These are phyloP conservation scores for Penicillium tannophilum DNA, from an alignment of 495 filamentous ascomycete genomes.

Conservation along the genomic window DNA sequence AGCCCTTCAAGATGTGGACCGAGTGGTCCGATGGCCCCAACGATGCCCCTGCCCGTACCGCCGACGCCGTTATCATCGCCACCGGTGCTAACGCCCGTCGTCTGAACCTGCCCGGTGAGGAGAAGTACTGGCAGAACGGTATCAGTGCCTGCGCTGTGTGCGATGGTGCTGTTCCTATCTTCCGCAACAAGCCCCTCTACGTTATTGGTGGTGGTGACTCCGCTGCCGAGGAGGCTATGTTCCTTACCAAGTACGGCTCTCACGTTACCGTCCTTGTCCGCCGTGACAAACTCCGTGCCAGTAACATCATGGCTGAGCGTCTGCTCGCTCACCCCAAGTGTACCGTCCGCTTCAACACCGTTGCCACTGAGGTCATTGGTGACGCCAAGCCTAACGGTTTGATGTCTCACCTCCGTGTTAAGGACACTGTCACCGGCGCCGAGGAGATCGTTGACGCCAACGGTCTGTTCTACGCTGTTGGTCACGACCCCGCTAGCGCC, in stretches of 20 bases:
- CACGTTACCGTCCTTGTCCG: conserved; percentile 93
- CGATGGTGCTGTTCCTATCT: conserved; percentile 96
- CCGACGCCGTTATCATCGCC: conserved; percentile 89
- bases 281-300: conserved; percentile 79
- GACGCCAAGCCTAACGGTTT: conserved; percentile 71
- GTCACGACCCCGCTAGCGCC: conserved; percentile 89
- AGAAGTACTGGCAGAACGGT: conserved; percentile 94
- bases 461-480: conserved; percentile 96
- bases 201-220: conserved; percentile 98
- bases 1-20: conserved; percentile 90
- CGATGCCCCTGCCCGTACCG: conserved; percentile 69
- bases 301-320: conserved; percentile 88
- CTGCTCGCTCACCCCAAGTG: conserved; percentile 83
- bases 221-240: conserved; percentile 95
- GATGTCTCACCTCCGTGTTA: conserved; percentile 82
- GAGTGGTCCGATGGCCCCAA: conserved; percentile 76
- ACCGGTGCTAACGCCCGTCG: conserved; percentile 91
- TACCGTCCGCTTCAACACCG: conserved; percentile 80
- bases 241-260: conserved; percentile 95
- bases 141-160: conserved; percentile 97
- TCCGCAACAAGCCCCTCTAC: conserved; percentile 90
- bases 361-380: conserved; percentile 79
- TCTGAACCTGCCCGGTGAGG: conserved; percentile 82
- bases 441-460: conserved; percentile 82
- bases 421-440: conserved; percentile 75